Base-by-base conservation (phyloP, 2,329 filamentous ascomycete species). In the Xylaria multiplex region DNA sequence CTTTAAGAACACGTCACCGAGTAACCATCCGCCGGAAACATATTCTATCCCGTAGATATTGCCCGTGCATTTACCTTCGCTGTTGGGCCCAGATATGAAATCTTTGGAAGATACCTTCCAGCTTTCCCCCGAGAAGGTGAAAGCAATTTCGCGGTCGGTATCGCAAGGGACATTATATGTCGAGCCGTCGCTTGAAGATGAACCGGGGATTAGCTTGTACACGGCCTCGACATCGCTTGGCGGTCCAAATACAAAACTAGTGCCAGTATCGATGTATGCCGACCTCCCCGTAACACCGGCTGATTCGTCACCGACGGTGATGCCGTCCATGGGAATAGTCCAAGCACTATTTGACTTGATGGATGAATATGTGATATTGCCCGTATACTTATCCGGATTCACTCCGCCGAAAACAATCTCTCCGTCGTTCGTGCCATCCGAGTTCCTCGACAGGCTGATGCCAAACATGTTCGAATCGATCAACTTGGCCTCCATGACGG, bases 1-100 rank as follows among this genome's bases (percentile, higher is more conserved):
- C 81, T 96, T 97, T 67, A 97, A 80, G 73, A 97, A 97, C 0
- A 91, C 87, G 70, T 93, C 93, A 1, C 93, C 93, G 0, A 97
- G 79, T n/a, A 97, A 83, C 93, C 93, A 97, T 32, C 88, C 72
- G 72, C 81, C 83, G 0, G 83, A 79, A 53, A 93, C 89, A 14
- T 92, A 87, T 75, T 90, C 86, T 30, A 88, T 84, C 1, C 91
- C 91, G 59, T 93, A 90, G 42, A 97, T 86, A 72, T 92, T 93
- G 76, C 91, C 94, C 19, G 87, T 84, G 74, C 88, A 91, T 32
- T 77, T 77, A 32, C 82, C 83, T n/a, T 79, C 74, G 56, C 72
- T 73, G 60, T 81, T 74, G 27, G 81, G 79, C 42, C 78, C 77
- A 6, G 82, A 82, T 62, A 95, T 79, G 83, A 93, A 96, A 75